phyloP scores from a whole-genome alignment of 306 rosid species.

The Crotalaria pallida region DNA sequence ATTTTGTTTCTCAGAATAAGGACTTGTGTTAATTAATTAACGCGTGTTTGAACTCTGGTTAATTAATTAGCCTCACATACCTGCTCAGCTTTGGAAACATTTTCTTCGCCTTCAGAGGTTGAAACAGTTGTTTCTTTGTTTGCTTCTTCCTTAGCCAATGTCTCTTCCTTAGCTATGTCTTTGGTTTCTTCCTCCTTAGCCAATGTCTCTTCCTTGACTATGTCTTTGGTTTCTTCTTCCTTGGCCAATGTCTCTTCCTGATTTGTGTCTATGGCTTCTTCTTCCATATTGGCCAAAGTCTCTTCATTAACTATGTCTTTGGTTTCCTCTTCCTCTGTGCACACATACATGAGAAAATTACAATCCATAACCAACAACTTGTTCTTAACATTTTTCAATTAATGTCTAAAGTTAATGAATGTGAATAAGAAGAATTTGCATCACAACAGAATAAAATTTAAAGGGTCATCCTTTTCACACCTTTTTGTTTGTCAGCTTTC shows the following conservation, averaged over 20 bases:
- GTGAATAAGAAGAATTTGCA: neutral
- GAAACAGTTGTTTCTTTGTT: conserved; percentile 18
- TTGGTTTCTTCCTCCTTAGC: neutral
- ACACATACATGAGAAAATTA: neutral
- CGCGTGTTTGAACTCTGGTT: neutral
- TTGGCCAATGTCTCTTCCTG: neutral
- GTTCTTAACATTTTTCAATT: neutral
- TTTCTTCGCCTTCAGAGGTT: conserved; percentile 24
- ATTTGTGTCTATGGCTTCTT: neutral
- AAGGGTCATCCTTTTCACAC: conserved; percentile 2
- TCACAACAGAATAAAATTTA: neutral
- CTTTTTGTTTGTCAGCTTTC: conserved; percentile 19
- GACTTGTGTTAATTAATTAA: neutral
- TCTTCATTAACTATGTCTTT: neutral
- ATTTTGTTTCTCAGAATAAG: neutral
- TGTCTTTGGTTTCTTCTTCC: neutral
- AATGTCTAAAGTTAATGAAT: too few relatives aligned
- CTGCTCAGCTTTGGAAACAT: conserved; percentile 15
- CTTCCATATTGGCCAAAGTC: neutral
- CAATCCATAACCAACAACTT: neutral
- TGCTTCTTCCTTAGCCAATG: conserved; percentile 15
- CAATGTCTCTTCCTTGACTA: neutral
- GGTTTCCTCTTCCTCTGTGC: conserved; percentile 26
- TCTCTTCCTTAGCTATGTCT: neutral
- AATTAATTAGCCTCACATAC: conserved; percentile 17